Evolutionary conservation across 73 alveolate genomes (phyloP).

Genomic region (Paraurostyla sp.): DNA sequence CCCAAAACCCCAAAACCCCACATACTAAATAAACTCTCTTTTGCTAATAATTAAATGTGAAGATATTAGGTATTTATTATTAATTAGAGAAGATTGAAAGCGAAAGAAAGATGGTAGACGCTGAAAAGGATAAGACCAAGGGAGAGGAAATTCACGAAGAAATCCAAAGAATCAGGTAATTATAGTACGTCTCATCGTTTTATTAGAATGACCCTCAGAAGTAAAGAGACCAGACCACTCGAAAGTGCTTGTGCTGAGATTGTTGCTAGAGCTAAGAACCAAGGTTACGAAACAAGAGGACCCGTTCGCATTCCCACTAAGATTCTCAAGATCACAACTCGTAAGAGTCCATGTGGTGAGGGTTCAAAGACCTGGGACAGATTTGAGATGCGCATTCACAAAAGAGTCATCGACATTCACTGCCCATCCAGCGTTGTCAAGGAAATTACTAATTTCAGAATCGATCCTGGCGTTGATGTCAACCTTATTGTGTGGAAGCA

Average conservation of each 20-base stretch:
- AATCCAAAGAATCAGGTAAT: constrained; percentile 71
- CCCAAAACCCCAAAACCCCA: constrained; percentile 66
- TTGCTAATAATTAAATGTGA: constrained; percentile 24
- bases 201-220: constrained; percentile 78
- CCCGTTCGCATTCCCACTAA: constrained; percentile 97
- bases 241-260: constrained; percentile 83
- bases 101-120: constrained; percentile 57
- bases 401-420: constrained; percentile 91
- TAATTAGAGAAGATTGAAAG: constrained; percentile 58
- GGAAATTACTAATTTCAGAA: constrained; percentile 92
- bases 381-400: constrained; percentile 96
- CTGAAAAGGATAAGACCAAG: constrained; percentile 67
- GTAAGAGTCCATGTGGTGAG: constrained; percentile 97
- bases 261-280: constrained; percentile 81
- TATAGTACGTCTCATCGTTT: neutral
- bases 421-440: constrained; percentile 92
- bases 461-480: constrained; percentile 95
- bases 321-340: constrained; percentile 88
- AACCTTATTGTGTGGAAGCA: constrained; percentile 86
- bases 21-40: neutral
- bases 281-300: constrained; percentile 84
- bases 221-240: constrained; percentile 76
- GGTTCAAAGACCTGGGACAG: constrained; percentile 98
- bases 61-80: constrained; percentile 57
- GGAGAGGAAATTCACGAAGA: constrained; percentile 74